These are phyloP conservation scores for Cyclotella cryptica DNA, from an alignment of 108 stramenopile genomes.

Conservation along the genomic window DNA sequence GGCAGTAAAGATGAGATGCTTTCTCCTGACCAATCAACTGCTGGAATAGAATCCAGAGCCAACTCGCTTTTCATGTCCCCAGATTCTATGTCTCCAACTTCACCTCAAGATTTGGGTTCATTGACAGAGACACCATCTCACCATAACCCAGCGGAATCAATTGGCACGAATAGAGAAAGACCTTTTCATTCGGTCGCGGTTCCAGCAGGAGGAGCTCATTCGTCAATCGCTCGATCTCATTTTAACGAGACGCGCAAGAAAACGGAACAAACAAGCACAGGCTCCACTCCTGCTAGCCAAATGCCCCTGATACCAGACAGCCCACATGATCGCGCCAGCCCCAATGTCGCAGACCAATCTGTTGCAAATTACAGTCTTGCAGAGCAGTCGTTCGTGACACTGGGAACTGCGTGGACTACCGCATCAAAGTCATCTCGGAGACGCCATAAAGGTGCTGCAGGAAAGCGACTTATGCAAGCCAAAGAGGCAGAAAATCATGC, in stretches of 20 bases:
- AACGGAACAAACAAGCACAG: neutral
- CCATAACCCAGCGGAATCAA: neutral
- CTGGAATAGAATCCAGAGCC: constrained; percentile 4
- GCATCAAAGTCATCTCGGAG: constrained; percentile 48
- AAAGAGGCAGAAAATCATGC: constrained; percentile 51
- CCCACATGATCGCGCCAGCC: constrained; percentile 9
- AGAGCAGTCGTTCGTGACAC: constrained; percentile 53
- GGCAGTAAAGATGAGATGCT: neutral
- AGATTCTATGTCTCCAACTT: constrained; percentile 20
- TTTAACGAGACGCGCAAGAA: neutral
- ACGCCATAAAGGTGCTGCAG: constrained; percentile 77
- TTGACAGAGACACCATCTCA: constrained; percentile 3
- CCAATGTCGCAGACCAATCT: constrained; percentile 11
- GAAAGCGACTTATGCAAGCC: constrained; percentile 54
- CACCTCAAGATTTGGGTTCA: constrained; percentile 33
- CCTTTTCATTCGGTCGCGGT: neutral
- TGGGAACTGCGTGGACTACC: constrained; percentile 54
- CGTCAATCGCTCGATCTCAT: neutral
- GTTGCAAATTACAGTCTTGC: constrained; percentile 55
- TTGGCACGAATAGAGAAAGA: neutral
- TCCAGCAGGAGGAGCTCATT: neutral
- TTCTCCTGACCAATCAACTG: constrained; percentile 11
- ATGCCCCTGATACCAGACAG: constrained; percentile 14
- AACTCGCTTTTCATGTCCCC: constrained; percentile 30
- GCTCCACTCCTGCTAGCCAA: constrained; percentile 4